Evolutionary conservation across 163 green algal species (phyloP).

Genomic region (Chlorella variabilis): DNA sequence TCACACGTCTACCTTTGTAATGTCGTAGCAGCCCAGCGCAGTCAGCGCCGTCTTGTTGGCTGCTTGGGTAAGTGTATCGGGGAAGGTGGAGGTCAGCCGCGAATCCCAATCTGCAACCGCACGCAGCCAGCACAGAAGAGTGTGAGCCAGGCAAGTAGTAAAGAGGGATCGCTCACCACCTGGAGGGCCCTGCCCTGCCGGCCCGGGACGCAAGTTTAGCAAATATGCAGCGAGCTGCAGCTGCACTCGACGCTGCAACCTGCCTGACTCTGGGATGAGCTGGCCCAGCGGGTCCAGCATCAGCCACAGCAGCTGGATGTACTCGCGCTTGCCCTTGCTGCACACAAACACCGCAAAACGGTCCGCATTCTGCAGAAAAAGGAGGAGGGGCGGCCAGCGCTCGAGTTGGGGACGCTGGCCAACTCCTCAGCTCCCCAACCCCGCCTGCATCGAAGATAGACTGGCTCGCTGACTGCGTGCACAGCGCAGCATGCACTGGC

Average conservation of each 20-base stretch:
- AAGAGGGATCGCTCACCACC: no score
- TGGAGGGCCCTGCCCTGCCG: no score
- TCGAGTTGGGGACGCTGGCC: not conserved
- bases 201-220: no score
- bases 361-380: slow-evolving; percentile 3
- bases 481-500: not conserved
- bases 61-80: slow-evolving; percentile 42
- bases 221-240: no score
- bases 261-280: slow-evolving; percentile 37
- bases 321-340: slow-evolving; percentile 58
- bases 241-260: no score
- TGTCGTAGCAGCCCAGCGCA: slow-evolving; percentile 46
- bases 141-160: no score
- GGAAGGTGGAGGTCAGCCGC: slow-evolving; percentile 52
- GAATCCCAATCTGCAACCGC: slow-evolving; percentile 24
- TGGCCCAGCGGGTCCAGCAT: slow-evolving; percentile 43
- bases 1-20: slow-evolving; percentile 31
- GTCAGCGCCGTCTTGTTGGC: slow-evolving; percentile 52
- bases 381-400: not conserved
- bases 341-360: slow-evolving; percentile 51
- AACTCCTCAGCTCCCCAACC: not conserved
- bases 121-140: no score
- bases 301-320: slow-evolving; percentile 56
- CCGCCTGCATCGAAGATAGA: not conserved
- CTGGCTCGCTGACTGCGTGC: no score